Percentiles rank a stretch among this genome's conserved stretches.
These are phyloP conservation scores for Rosa lucieae DNA, from an alignment of 306 rosid species.

Conservation along the genomic window DNA sequence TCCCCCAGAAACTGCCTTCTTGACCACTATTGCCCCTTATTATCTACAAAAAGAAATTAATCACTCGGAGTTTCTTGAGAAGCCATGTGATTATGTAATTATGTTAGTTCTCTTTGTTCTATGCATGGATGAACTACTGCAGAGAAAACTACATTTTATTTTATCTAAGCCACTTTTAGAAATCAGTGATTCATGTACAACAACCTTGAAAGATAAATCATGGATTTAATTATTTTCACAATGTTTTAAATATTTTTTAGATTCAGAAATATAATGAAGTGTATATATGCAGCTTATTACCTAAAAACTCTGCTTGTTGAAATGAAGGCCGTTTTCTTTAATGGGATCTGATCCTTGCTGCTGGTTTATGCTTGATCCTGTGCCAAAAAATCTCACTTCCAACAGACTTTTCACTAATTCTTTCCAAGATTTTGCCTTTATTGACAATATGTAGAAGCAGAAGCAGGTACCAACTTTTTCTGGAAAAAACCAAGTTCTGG, in stretches of 20 bases:
- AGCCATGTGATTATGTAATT: neutral
- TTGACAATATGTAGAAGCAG: slow-evolving; percentile 3
- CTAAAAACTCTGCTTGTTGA: slow-evolving; percentile 26
- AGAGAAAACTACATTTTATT: neutral
- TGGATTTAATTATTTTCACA: neutral
- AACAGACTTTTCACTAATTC: slow-evolving; percentile 7
- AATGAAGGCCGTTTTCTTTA: slow-evolving; percentile 12
- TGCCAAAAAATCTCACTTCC: slow-evolving; percentile 44
- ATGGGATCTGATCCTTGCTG: slow-evolving; percentile 23
- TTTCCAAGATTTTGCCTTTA: neutral
- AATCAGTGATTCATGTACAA: neutral
- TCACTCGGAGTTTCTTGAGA: neutral
- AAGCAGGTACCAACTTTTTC: neutral
- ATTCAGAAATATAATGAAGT: neutral
- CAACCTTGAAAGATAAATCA: neutral
- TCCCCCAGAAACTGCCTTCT: slow-evolving; percentile 20
- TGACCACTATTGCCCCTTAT: slow-evolving; percentile 21
- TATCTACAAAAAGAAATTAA: slow-evolving; percentile 4
- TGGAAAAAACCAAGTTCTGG: slow-evolving; percentile 6
- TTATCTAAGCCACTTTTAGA: neutral
- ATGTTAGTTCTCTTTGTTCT: neutral
- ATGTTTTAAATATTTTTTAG: too few relatives aligned
- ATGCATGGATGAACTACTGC: neutral
- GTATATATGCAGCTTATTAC: slow-evolving; percentile 10
- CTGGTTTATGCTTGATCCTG: slow-evolving; percentile 19